These are phyloP conservation scores for Nelumbo lutea DNA, from an alignment of 164 flowering plant species.

Conservation along the genomic window DNA sequence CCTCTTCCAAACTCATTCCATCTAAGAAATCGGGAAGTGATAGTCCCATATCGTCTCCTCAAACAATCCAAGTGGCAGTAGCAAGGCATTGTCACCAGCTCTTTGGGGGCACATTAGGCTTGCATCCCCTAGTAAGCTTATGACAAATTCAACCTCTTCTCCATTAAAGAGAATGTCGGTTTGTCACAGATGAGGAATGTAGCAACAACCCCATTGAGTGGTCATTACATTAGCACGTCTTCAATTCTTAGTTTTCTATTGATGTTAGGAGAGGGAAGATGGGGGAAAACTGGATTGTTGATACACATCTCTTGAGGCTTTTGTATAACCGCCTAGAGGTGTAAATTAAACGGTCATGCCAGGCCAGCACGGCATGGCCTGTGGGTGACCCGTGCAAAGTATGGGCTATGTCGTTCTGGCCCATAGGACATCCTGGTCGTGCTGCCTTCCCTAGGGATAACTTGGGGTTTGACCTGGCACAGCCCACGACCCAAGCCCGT, in stretches of 20 bases:
- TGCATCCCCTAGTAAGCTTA: slow-evolving; percentile 60
- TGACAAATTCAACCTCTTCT: slow-evolving; percentile 26
- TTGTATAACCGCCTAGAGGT: slow-evolving; percentile 43
- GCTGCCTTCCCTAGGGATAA: too few species aligned
- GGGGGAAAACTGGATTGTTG: slow-evolving; percentile 54
- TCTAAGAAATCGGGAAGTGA: slow-evolving; percentile 49
- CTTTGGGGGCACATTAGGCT: slow-evolving; percentile 45
- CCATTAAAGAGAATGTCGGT: slow-evolving; percentile 52
- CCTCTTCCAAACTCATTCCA: slow-evolving; percentile 37
- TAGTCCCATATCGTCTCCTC: slow-evolving; percentile 42
- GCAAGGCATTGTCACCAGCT: slow-evolving; percentile 50
- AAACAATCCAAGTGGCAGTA: slow-evolving; percentile 30
- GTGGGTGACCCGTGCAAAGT: too few species aligned
- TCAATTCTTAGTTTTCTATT: slow-evolving; percentile 52
- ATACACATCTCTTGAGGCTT: slow-evolving; percentile 68
- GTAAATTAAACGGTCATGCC: too few species aligned
- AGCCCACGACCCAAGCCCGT: too few species aligned
- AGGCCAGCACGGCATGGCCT: too few species aligned
- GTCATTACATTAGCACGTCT: slow-evolving; percentile 33
- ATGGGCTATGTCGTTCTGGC: too few species aligned
- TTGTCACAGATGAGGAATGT: slow-evolving; percentile 50
- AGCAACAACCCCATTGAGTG: slow-evolving; percentile 13
- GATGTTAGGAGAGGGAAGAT: slow-evolving; percentile 60
- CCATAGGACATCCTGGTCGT: too few species aligned
- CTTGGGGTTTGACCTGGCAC: too few species aligned